Percentiles rank a stretch among this genome's conserved stretches.
phyloP scores from a whole-genome alignment of 1,284 basidiomycete genomes.

The Ganoderma resinaceum region DNA sequence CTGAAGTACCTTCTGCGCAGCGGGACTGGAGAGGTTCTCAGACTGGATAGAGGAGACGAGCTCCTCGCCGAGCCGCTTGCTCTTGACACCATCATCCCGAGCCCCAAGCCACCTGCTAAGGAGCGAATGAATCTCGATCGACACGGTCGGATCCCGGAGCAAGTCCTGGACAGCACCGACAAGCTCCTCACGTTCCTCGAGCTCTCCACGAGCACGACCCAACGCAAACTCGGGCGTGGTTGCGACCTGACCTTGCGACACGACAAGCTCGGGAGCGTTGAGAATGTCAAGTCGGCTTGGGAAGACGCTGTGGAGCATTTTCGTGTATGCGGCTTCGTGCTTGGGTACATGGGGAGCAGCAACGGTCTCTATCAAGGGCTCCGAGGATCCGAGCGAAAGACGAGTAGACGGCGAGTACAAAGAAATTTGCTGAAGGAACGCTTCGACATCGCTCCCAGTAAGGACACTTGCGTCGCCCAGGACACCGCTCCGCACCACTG shows the following conservation, averaged over 20 bases:
- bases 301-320: constrained; percentile 88
- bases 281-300: constrained; percentile 83
- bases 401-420: constrained; percentile 47
- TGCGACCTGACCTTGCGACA: constrained; percentile 72
- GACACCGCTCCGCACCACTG: constrained; percentile 65
- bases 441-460: constrained; percentile 52
- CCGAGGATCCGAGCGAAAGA: constrained; percentile 52
- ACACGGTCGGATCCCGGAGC: constrained; percentile 55
- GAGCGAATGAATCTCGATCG: constrained; percentile 70
- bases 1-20: constrained; percentile 63
- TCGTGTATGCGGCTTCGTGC: constrained; percentile 93
- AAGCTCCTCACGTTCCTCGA: constrained; percentile 75
- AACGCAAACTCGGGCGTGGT: constrained; percentile 95
- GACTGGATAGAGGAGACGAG: constrained; percentile 64
- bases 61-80: constrained; percentile 64
- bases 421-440: constrained; percentile 53
- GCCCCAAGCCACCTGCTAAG: constrained; percentile 80
- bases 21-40: constrained; percentile 47
- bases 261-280: constrained; percentile 82
- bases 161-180: constrained; percentile 67
- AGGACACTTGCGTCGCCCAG: constrained; percentile 60
- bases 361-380: constrained; percentile 25
- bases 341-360: constrained; percentile 73
- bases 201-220: constrained; percentile 86
- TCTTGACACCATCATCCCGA: constrained; percentile 68